A percentile compares a stretch with the other conserved stretches of the same genome.
phyloP scores from a whole-genome alignment of 108 stramenopile genomes.

The Epithemia pelagica region DNA sequence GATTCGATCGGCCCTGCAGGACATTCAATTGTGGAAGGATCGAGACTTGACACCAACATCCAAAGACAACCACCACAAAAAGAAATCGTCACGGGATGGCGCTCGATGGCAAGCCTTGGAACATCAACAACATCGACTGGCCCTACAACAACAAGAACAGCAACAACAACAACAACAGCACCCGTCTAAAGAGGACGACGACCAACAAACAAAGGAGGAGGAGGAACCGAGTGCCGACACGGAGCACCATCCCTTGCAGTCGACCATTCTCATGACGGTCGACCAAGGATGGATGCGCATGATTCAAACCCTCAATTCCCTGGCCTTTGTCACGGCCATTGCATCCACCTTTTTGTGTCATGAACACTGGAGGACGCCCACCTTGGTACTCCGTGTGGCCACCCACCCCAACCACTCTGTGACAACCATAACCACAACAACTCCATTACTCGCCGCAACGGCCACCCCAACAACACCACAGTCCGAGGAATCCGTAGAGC shows the following conservation, averaged over 20 bases:
- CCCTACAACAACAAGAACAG: neutral
- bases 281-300: conserved; percentile 4
- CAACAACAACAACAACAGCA: neutral
- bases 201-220: neutral
- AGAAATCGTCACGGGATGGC: neutral
- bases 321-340: neutral
- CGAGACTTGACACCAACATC: neutral
- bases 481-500: too few species aligned
- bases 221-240: neutral
- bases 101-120: neutral
- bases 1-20: neutral
- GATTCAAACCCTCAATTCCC: conserved; percentile 12
- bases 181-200: neutral
- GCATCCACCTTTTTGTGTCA: neutral
- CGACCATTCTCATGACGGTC: neutral
- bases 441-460: too few species aligned
- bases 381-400: neutral
- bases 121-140: neutral
- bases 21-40: neutral
- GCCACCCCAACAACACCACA: too few species aligned
- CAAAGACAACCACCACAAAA: neutral
- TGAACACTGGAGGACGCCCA: neutral
- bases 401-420: too few species aligned
- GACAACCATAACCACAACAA: too few species aligned
- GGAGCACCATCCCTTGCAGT: neutral